phyloP scores from a whole-genome alignment of 371 early-diverging fungal species.

The Conidiobolus incongruus region DNA sequence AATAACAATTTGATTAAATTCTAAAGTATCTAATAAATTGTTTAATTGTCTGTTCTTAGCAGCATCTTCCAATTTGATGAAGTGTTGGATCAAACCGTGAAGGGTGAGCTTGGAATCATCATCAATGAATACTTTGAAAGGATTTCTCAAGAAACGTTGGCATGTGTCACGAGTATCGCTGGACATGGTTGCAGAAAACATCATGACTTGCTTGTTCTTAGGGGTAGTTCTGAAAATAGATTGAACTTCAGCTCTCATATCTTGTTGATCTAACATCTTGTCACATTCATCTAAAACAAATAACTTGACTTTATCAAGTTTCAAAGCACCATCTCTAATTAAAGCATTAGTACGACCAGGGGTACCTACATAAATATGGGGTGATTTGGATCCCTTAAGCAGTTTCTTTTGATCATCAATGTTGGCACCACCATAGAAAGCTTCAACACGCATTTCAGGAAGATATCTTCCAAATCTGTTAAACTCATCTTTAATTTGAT shows the following conservation, averaged over 20 bases:
- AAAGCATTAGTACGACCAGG: conserved; percentile 93
- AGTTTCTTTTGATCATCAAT: conserved; percentile 59
- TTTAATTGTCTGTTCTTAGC: conserved; percentile 87
- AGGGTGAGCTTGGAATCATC: conserved; percentile 96
- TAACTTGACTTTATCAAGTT: conserved; percentile 66
- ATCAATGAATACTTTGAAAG: conserved; percentile 93
- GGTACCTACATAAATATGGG: conserved; percentile 94
- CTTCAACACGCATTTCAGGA: conserved; percentile 80
- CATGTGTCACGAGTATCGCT: conserved; percentile 81
- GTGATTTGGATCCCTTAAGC: conserved; percentile 55
- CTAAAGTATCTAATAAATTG: conserved; percentile 78
- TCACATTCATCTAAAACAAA: conserved; percentile 99
- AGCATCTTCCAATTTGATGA: conserved; percentile 60
- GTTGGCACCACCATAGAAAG: conserved; percentile 78
- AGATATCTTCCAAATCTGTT: conserved; percentile 84
- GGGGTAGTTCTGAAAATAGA: conserved; percentile 88
- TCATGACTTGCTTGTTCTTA: conserved; percentile 94
- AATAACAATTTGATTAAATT: conserved; percentile 94
- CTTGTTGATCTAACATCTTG: conserved; percentile 79
- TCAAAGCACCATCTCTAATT: conserved; percentile 57
- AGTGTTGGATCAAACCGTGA: conserved; percentile 93
- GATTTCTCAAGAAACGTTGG: conserved; percentile 93
- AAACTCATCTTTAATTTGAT: conserved; percentile 93
- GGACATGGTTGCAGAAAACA: conserved; percentile 91
- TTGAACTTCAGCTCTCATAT: conserved; percentile 94